Conservation (phyloP, 2,329 filamentous ascomycete genomes). For the Aspergillus sclerotialis region DNA sequence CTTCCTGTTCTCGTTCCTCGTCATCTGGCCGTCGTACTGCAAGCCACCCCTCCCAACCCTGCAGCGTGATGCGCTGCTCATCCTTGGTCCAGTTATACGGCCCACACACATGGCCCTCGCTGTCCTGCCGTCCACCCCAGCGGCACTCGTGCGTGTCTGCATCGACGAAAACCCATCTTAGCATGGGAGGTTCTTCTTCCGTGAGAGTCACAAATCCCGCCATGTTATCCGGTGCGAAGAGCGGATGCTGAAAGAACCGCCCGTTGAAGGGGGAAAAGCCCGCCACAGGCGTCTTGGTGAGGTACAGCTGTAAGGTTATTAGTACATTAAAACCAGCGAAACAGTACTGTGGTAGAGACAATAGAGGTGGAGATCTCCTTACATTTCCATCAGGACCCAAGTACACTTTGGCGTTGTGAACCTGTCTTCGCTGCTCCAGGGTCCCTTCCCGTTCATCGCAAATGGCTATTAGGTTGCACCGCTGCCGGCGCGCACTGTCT, state of each 20-base stretch:
- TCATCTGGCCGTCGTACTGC: conserved; percentile 16
- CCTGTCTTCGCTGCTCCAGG: conserved; percentile 10
- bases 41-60: conserved; percentile 18
- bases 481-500: conserved; percentile 13
- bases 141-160: conserved; percentile 17
- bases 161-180: conserved; percentile 20
- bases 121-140: conserved; percentile 17
- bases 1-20: conserved; percentile 7
- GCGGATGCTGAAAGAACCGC: conserved; percentile 16
- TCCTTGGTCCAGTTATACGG: conserved; percentile 17
- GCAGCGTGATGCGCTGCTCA: conserved; percentile 12
- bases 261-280: conserved; percentile 16
- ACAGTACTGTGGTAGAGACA: no score
- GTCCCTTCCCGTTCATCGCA: conserved; percentile 14
- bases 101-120: conserved; percentile 15
- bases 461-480: conserved; percentile 14
- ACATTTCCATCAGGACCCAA: neutral
- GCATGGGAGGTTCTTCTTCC: conserved; percentile 14
- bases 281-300: conserved; percentile 12
- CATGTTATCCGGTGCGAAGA: conserved; percentile 16
- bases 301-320: conserved; percentile 10
- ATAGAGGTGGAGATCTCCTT: neutral
- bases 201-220: conserved; percentile 17
- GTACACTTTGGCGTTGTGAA: conserved; percentile 14
- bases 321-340: no score